A percentile compares a stretch with the other conserved stretches of the same genome.
These are phyloP conservation scores for Hirschfeldia incana DNA, from an alignment of 345 rosid species.

Conservation along the genomic window DNA sequence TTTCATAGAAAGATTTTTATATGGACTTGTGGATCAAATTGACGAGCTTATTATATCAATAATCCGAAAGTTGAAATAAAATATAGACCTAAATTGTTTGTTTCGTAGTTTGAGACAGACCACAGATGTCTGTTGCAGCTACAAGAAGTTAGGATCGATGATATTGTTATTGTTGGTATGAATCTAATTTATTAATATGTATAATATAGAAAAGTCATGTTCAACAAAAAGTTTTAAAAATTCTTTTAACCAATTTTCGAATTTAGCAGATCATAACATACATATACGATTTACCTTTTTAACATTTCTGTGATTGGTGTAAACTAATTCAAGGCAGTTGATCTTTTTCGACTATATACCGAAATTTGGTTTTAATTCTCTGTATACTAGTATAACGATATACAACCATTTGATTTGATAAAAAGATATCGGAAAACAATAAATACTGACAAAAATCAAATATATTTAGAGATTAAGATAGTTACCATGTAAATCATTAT, in stretches of 20 bases:
- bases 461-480: neutral
- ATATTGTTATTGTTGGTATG: slow-evolving; percentile 28
- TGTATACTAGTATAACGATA: neutral
- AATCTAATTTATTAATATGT: slow-evolving; percentile 10
- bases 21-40: slow-evolving; percentile 25
- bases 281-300: neutral
- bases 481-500: neutral
- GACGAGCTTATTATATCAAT: slow-evolving; percentile 27
- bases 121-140: slow-evolving; percentile 22
- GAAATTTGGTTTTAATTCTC: neutral
- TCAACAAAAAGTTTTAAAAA: neutral
- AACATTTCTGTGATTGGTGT: neutral
- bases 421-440: neutral
- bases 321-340: neutral
- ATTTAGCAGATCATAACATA: neutral
- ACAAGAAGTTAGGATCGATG: slow-evolving; percentile 28
- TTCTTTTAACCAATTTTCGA: neutral
- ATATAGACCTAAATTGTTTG: slow-evolving; percentile 22
- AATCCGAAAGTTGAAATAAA: slow-evolving; percentile 16
- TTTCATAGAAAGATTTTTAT: neutral
- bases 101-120: slow-evolving; percentile 38
- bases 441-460: neutral
- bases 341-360: neutral
- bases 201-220: neutral
- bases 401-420: neutral